Evolutionary conservation across 1,284 basidiomycete species (phyloP), one percentile per base, ranked within the genome.

Genomic region (Apiotrichum veenhuisii): DNA sequence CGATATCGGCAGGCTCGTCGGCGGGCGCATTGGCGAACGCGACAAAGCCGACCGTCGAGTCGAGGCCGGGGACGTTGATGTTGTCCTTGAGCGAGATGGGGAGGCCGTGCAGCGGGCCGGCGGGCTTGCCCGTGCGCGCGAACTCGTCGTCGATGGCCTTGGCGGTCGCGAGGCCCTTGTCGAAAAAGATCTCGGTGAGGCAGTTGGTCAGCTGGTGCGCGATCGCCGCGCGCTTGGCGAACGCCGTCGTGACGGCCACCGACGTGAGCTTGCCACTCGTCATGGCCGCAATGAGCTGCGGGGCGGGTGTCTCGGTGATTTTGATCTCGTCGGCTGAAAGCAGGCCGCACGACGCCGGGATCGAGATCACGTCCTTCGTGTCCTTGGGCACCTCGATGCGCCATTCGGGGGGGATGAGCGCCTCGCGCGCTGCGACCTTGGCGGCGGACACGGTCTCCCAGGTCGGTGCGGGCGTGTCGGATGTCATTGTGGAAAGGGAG

Each of bases 171-270:
- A 77, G 57, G 0, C 70, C 79, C 20, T 71, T 63, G 2, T 74
- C 70, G 55, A 79, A 73, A 54, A 75, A 70, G 49, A 78, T 70
- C 60, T 76, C 74, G 46, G 77, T 63, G 52, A 80, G 22, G 65
- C 76, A 75, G 71, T 78, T 59, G 61, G 75, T 66, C 15, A 89
- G 75, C 70, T 91, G 90, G 57, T 91, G 89, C 1, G 90, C 89
- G 51, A 91, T 76, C 45, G 88, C 80, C 0, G 89, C 87, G 27
- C 88, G 80, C 77, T 91, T 91, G 70, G 83, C 84, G 73, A 87
- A 91, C 0, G 89, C 75, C 5, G 54, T 34, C 5, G 59, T 58
- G 7, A 72, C 69, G 17, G 63, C 66, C 33, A 64, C 61, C 27
- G 59, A 57, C 30, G 47, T 64, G 43, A 64, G 50, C 48, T 59